Base-by-base conservation (phyloP, 495 filamentous ascomycete genomes). In the Aeminium ludgeri region DNA sequence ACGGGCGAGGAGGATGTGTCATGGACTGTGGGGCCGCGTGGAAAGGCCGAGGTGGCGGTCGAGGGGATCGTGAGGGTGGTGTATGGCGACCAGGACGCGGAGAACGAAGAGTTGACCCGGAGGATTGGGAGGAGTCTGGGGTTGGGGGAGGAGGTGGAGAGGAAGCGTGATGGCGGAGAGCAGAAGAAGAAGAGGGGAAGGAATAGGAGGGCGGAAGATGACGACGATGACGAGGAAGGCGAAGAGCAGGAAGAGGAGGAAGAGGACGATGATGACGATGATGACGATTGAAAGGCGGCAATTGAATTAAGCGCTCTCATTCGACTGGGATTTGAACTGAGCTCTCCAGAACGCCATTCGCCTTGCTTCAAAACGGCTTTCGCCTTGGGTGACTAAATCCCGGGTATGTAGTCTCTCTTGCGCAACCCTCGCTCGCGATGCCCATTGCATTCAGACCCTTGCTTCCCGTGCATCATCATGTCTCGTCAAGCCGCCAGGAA, bases 31-130 rank as follows among this genome's bases (percentile, higher is more conserved):
- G 86, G 85, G 2, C 78, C 82, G 23, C 67, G 89, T 27, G 89
- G 85, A 11, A 94, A 82, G 61, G 64, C 82, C 10, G 89, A 97
- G 55, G 77, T 97, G 25, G 80, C 76, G 11, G 76, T 91, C 23
- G 71, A 74, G 11, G 72, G 71, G 1, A 52, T 96, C 37, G 73
- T 87, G 2, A 69, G 69, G 40, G 63, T 61, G 41, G 76, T 82
- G 11, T 76, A 76, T 48, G 57, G 52, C 2, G 36, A 41, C 6
- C 2, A 27, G 38, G 43, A 42, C 10, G 46, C 15, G 12, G 40
- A 48, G 11, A 46, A 36, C 10, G 48, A 51, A 16, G 59, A 62
- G 17, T 30, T 64, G 33, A 52, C 60, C 36, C 49, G 58, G 49
- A 50, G 55, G 23, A 35, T 64, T 12, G 45, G 32, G 36, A 55